Conservation (phyloP, 176 grass and related monocot species). For the Cenchrus americanus region DNA sequence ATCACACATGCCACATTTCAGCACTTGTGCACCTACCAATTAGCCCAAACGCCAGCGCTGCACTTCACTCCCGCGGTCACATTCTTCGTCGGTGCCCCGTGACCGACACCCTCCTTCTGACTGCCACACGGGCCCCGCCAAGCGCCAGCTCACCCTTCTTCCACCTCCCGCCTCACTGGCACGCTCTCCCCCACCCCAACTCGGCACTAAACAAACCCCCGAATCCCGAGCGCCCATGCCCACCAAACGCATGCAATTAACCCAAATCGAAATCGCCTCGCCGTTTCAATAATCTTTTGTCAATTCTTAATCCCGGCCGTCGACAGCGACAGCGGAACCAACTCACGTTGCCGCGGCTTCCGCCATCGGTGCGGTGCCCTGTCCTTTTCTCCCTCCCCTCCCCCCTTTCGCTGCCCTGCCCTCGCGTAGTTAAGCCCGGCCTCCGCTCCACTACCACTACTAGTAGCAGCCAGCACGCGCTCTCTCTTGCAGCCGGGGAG, state of each 20-base stretch:
- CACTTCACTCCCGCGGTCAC: constrained; percentile 9
- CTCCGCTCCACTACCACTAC: constrained; percentile 8
- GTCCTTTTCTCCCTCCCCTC: constrained; percentile 30
- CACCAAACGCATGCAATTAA: constrained; percentile 10
- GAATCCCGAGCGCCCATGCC: background rate
- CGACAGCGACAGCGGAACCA: constrained; percentile 48
- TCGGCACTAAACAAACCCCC: constrained; percentile 2
- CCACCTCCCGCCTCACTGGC: constrained; percentile 45
- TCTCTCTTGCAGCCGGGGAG: constrained; percentile 38
- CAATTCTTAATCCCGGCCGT: constrained; percentile 12
- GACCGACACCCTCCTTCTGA: background rate
- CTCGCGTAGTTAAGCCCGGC: constrained; percentile 23
- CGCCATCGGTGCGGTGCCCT: constrained; percentile 40
- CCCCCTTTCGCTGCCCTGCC: background rate
- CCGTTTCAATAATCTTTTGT: constrained; percentile 10
- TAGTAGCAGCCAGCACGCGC: constrained; percentile 27
- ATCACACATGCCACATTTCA: constrained; percentile 23
- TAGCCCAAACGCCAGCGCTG: background rate
- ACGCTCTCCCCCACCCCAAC: background rate
- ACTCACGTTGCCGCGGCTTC: constrained; percentile 46
- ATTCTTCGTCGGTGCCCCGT: constrained; percentile 26
- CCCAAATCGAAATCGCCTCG: background rate
- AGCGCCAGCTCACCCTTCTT: constrained; percentile 37
- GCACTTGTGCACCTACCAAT: constrained; percentile 26
- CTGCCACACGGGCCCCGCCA: background rate